Evolutionary conservation across 1,139 yeast genomes (phyloP), one percentile per base, ranked within the genome.

Genomic region (Hemisphaericaspora xylofermentans): DNA sequence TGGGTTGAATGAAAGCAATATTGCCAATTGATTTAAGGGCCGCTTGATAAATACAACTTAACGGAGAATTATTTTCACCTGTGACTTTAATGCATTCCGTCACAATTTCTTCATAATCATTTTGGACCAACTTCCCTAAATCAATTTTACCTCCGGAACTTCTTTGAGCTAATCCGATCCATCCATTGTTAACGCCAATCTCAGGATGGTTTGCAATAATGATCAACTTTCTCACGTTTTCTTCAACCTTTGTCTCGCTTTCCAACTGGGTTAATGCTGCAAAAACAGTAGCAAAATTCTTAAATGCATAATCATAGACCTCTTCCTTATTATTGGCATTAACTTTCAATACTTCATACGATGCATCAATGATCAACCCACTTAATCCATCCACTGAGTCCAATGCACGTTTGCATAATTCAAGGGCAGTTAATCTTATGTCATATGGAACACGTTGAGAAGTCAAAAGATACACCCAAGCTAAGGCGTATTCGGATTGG

Each of bases 161-260:
- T 41, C 78, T 68, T 53, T 84, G 80, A 34, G 82, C 82, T 38
- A 89, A 64, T 0, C 87, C 87, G 33, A 89, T 85, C 98, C 98
- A 93, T 2, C 86, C 83, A 44, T 71, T 71, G 41, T 76, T 77
- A 7, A 71, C 56, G 2, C 63, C 61, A 24, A 74, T 62, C 3
- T 48, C 56, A 1, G 61, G 50, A 48, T 78, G 80, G 56, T 86
- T 88, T 9, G 84, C 68, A 9, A 78, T 55, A 21, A 84, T 64
- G n/a, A 86, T 58, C 17, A 80, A 71, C 3, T 64, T 56, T 4
- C 63, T 64, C 39, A 76, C 57, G 19, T 70, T 57, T 54, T 13
- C 54, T 52, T 18, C 71, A 61, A 9, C 42, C 24, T 31, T 31
- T 2, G 34, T 32, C 12, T 57, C 52, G 21, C 59, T 61, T 13